phyloP scores from a whole-genome alignment of 2,329 filamentous ascomycete species.

The Diaporthe helianthi region DNA sequence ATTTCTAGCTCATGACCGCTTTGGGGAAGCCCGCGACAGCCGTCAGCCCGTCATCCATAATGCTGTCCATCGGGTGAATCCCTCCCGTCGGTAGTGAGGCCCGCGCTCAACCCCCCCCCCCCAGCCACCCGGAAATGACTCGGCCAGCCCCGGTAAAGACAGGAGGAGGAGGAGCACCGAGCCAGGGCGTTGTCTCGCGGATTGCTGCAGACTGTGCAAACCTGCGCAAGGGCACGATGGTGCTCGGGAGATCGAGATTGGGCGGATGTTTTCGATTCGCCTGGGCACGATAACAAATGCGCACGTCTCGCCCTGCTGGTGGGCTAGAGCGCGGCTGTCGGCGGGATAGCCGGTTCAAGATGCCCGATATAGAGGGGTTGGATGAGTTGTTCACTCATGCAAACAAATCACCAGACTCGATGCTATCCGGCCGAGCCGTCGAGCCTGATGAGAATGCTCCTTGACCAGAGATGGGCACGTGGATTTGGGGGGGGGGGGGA shows the following conservation, averaged over 20 bases:
- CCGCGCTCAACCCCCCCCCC: slow-evolving; percentile 5
- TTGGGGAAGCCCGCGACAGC: slow-evolving; percentile 22
- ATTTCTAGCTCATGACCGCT: slow-evolving; percentile 10
- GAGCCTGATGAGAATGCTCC: slow-evolving; percentile 7
- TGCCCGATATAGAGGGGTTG: slow-evolving; percentile 33
- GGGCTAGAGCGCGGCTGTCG: slow-evolving; percentile 29
- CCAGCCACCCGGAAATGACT: too few species aligned
- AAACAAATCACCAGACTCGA: slow-evolving; percentile 16
- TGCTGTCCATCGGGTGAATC: not conserved
- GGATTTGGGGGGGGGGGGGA: not conserved
- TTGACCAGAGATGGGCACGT: not conserved
- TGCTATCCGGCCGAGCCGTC: slow-evolving; percentile 22
- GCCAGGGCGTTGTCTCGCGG: slow-evolving; percentile 6
- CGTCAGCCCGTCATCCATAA: slow-evolving; percentile 12
- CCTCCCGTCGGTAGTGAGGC: not conserved
- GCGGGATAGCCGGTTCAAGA: slow-evolving; percentile 33
- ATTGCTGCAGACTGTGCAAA: slow-evolving; percentile 33
- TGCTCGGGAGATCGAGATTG: slow-evolving; percentile 12
- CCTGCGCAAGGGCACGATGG: slow-evolving; percentile 6
- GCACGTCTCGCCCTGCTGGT: slow-evolving; percentile 17
- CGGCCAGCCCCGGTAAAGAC: slow-evolving; percentile 7
- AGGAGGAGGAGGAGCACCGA: not conserved
- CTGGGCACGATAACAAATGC: slow-evolving; percentile 27
- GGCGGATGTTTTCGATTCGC: slow-evolving; percentile 21
- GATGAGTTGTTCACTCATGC: slow-evolving; percentile 26